Percentiles rank a stretch among this genome's conserved stretches.
Conservation (phyloP, 441 rosid genomes). For the Gossypium aridum region DNA sequence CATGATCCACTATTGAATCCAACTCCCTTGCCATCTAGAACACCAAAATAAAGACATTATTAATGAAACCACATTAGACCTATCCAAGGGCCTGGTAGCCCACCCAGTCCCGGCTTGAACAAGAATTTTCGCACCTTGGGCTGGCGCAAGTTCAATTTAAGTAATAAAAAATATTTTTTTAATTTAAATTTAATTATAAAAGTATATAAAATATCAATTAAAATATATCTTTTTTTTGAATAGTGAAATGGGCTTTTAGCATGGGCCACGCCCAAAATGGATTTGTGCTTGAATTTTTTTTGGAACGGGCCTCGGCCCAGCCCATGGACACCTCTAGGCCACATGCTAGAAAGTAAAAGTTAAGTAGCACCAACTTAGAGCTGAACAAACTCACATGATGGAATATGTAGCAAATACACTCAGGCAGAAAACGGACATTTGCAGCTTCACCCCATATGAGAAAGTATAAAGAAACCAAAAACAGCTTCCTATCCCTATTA, state of each 20-base stretch:
- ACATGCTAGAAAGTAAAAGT: neutral
- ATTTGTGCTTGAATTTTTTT: no score
- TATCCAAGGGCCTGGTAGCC: neutral
- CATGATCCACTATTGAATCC: constrained; percentile 91
- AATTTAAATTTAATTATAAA: no score
- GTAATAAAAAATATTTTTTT: no score
- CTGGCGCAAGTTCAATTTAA: no score
- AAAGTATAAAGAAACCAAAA: constrained; percentile 87
- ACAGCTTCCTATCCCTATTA: constrained; percentile 86
- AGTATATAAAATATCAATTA: no score
- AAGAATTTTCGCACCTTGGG: neutral
- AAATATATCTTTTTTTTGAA: no score
- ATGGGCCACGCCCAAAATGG: no score
- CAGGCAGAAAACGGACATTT: constrained; percentile 98
- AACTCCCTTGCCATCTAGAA: constrained; percentile 95
- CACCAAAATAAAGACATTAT: constrained; percentile 4
- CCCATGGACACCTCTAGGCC: neutral
- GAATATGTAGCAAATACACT: constrained; percentile 96
- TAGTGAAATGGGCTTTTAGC: no score
- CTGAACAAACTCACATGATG: constrained; percentile 66
- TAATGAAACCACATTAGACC: neutral
- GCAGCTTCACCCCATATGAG: constrained; percentile 99
- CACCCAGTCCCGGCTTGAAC: neutral
- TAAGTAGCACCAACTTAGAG: neutral
- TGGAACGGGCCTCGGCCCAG: no score